These are phyloP conservation scores for Cyclotella atomus DNA, from an alignment of 108 stramenopile genomes.

Conservation along the genomic window DNA sequence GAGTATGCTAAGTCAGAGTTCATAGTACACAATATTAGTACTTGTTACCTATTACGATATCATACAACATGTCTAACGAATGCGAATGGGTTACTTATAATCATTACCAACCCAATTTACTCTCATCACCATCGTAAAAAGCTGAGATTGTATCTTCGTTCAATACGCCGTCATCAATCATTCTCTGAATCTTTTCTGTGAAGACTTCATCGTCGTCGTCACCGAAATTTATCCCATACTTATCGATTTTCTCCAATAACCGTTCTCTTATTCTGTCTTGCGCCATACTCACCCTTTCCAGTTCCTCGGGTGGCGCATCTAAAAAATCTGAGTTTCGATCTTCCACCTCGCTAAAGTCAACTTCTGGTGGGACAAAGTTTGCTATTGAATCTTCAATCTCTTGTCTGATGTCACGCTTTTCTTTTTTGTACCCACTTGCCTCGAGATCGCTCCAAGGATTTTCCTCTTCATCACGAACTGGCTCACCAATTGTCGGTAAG, in stretches of 20 bases:
- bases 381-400: conserved; percentile 71
- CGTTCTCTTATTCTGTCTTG: conserved; percentile 56
- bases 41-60: too few species aligned
- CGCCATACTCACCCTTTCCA: conserved; percentile 39
- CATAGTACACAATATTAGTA: too few species aligned
- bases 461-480: conserved; percentile 64
- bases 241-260: conserved; percentile 52
- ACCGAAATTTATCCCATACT: conserved; percentile 57
- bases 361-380: conserved; percentile 59
- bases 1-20: too few species aligned
- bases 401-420: conserved; percentile 60
- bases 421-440: conserved; percentile 41
- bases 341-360: conserved; percentile 65
- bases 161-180: conserved; percentile 41
- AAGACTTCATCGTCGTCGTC: conserved; percentile 55
- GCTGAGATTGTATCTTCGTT: conserved; percentile 35
- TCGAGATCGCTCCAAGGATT: conserved; percentile 58
- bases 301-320: conserved; percentile 40
- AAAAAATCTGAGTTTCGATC: conserved; percentile 41
- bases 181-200: conserved; percentile 57
- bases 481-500: conserved; percentile 74
- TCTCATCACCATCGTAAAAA: conserved; percentile 39
- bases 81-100: too few species aligned
- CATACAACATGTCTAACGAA: too few species aligned
- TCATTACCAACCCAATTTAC: neutral